Evolutionary conservation across 78 protist genomes (phyloP).

Genomic region (Mantamonas sphyraenae): DNA sequence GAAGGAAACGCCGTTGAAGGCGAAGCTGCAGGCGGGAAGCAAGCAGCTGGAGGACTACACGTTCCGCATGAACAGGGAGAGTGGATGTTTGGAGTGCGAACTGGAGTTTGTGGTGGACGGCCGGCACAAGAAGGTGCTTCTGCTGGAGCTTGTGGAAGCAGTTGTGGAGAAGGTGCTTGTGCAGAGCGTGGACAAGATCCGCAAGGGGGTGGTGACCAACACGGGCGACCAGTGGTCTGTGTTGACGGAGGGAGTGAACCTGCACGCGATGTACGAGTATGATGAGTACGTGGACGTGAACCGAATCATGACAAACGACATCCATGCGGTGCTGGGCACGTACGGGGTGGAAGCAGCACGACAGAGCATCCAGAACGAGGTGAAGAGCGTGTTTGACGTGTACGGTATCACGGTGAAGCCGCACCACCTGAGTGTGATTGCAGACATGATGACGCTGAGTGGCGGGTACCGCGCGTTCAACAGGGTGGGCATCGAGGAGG

Average conservation of each 20-base stretch:
- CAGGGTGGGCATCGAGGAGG: slow-evolving; percentile 46
- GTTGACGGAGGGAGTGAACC: slow-evolving; percentile 72
- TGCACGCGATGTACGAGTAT: slow-evolving; percentile 27
- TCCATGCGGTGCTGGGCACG: slow-evolving; percentile 20
- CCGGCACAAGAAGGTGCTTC: background rate
- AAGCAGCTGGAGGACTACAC: too few relatives aligned
- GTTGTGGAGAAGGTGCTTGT: background rate
- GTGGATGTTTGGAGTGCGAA: too few relatives aligned
- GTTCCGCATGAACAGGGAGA: too few relatives aligned
- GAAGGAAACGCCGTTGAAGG: too few relatives aligned
- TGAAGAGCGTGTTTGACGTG: slow-evolving; percentile 75
- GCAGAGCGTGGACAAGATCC: background rate
- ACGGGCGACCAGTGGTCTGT: background rate
- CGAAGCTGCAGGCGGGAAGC: too few relatives aligned
- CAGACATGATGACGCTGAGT: slow-evolving; percentile 80
- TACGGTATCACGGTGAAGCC: slow-evolving; percentile 94
- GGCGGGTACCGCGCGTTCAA: slow-evolving; percentile 60
- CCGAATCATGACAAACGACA: slow-evolving; percentile 54
- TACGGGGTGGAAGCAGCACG: slow-evolving; percentile 89
- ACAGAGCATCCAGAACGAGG: slow-evolving; percentile 61
- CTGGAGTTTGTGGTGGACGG: too few relatives aligned
- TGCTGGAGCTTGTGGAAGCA: background rate
- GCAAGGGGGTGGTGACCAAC: slow-evolving; percentile 1
- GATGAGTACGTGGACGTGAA: slow-evolving; percentile 30
- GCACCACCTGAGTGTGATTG: slow-evolving; percentile 87